Conservation (phyloP, 2,329 filamentous ascomycete genomes). For the Alternaria sp. region DNA sequence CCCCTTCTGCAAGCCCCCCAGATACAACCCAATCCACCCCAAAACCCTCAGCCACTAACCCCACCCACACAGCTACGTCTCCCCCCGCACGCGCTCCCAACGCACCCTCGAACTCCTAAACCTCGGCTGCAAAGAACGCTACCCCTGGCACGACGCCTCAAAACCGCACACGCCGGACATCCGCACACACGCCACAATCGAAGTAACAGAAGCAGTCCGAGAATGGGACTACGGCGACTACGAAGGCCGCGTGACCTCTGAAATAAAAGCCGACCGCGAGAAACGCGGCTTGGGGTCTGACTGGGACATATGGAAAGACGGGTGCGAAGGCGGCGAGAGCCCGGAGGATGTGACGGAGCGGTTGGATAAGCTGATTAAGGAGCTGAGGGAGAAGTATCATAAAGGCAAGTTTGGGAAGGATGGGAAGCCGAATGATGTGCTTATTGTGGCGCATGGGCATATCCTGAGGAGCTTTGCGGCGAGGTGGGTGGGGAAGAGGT, state of each 20-base stretch:
- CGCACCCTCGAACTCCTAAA: conserved; percentile 88
- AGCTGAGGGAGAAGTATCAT: conserved; percentile 66
- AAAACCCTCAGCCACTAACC: not conserved
- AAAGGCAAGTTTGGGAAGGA: conserved; percentile 59
- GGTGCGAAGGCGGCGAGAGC: conserved; percentile 81
- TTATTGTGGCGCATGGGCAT: conserved; percentile 89
- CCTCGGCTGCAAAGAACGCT: conserved; percentile 69
- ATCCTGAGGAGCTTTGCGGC: conserved; percentile 87
- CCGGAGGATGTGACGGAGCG: conserved; percentile 75
- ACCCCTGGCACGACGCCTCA: conserved; percentile 68
- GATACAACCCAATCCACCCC: too few relatives aligned
- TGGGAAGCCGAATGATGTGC: conserved; percentile 69
- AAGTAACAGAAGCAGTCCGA: conserved; percentile 58
- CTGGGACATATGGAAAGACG: conserved; percentile 89
- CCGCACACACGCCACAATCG: conserved; percentile 52
- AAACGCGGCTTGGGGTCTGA: conserved; percentile 59
- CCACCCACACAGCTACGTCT: conserved; percentile 70
- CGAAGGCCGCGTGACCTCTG: conserved; percentile 61
- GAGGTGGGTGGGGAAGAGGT: conserved; percentile 77
- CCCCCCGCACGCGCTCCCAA: conserved; percentile 82
- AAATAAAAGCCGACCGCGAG: conserved; percentile 58
- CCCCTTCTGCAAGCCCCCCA: not conserved
- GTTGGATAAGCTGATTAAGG: conserved; percentile 75
- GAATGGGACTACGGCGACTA: conserved; percentile 71
- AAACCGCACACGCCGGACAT: conserved; percentile 18